Percentiles rank a stretch among this genome's conserved stretches.
These are phyloP conservation scores for Pseudomicrostroma phylloplanum DNA, from an alignment of 1,284 basidiomycete genomes.

Conservation along the genomic window DNA sequence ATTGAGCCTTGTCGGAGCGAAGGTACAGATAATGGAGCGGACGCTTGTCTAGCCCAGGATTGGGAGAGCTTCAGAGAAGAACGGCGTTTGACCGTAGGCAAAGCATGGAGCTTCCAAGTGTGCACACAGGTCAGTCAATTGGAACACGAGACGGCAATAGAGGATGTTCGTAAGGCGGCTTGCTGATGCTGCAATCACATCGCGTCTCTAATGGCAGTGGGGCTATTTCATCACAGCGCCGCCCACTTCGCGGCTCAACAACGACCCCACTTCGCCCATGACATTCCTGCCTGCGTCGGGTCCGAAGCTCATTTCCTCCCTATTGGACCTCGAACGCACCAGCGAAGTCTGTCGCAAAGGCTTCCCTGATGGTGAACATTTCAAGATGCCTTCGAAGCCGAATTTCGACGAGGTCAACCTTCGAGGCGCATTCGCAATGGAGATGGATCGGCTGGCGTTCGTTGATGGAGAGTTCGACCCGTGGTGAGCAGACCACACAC, in stretches of 20 bases:
- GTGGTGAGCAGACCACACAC: not conserved
- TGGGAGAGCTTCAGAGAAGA: conserved; percentile 61
- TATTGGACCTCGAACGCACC: conserved; percentile 69
- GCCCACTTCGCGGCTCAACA: conserved; percentile 17
- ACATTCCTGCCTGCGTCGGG: conserved; percentile 19
- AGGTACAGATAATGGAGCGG: conserved; percentile 6
- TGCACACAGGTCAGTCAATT: conserved; percentile 17
- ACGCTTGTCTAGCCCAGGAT: conserved; percentile 70
- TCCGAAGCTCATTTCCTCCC: conserved; percentile 66
- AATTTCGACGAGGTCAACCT: conserved; percentile 72
- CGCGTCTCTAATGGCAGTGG: conserved; percentile 65
- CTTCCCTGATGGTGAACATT: conserved; percentile 70
- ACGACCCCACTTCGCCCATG: conserved; percentile 9
- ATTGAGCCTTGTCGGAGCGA: conserved; percentile 22
- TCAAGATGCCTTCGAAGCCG: conserved; percentile 65
- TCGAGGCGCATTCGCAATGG: conserved; percentile 57
- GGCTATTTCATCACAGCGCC: conserved; percentile 65
- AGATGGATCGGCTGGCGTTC: conserved; percentile 71
- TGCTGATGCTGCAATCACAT: conserved; percentile 6
- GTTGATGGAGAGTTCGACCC: conserved; percentile 70
- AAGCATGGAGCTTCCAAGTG: conserved; percentile 78
- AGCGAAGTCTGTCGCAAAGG: conserved; percentile 75
- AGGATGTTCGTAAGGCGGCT: not conserved
- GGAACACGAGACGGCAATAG: not conserved
- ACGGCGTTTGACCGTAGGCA: conserved; percentile 64